Evolutionary conservation across 208 protist genomes (phyloP).

Genomic region (Wallacemonas collosoma): DNA sequence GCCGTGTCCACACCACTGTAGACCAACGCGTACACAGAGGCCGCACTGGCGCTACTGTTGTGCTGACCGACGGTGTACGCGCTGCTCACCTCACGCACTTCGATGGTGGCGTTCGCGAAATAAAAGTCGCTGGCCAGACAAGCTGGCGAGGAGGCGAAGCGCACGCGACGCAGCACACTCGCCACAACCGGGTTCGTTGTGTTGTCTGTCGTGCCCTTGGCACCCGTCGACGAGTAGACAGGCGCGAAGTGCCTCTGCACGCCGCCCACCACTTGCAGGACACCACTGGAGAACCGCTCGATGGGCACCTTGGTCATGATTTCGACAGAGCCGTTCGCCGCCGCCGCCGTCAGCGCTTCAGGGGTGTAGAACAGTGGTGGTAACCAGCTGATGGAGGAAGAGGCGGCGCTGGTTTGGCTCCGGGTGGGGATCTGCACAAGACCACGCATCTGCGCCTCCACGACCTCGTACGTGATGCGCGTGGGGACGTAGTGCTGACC

Average conservation of each 20-base stretch:
- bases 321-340: not conserved
- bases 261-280: constrained; percentile 41
- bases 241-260: not conserved
- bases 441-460: constrained; percentile 50
- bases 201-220: not conserved
- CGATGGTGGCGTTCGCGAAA: constrained; percentile 32
- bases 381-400: constrained; percentile 22
- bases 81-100: constrained; percentile 18
- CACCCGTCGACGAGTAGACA: not conserved
- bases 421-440: constrained; percentile 37
- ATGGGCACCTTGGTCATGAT: constrained; percentile 31
- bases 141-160: constrained; percentile 48
- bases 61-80: constrained; percentile 12
- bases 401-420: constrained; percentile 6
- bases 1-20: constrained; percentile 48
- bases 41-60: constrained; percentile 3
- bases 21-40: constrained; percentile 29
- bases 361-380: constrained; percentile 33
- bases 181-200: constrained; percentile 11
- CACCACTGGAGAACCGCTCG: constrained; percentile 39
- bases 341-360: not conserved
- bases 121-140: constrained; percentile 44
- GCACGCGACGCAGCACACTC: constrained; percentile 39
- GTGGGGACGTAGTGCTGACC: constrained; percentile 61
- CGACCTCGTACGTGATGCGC: constrained; percentile 72